A percentile compares a stretch with the other conserved stretches of the same genome.
These are phyloP conservation scores for Taphrina populina DNA, from an alignment of 1,139 yeast genomes.

Conservation along the genomic window DNA sequence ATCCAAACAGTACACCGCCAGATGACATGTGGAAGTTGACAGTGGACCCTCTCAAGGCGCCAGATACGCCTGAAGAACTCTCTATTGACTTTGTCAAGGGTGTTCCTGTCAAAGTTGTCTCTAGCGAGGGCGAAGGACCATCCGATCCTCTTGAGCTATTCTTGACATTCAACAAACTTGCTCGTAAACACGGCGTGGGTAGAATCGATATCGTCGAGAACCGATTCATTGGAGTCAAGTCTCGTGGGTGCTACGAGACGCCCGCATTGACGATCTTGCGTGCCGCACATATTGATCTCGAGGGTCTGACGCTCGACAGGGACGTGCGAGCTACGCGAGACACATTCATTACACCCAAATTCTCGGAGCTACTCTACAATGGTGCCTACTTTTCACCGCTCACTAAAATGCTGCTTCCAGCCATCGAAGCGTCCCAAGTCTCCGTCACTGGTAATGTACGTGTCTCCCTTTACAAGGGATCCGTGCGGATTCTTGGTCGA, in stretches of 20 bases:
- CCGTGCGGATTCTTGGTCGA: constrained; percentile 81
- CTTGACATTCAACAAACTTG: constrained; percentile 87
- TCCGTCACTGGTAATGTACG: constrained; percentile 96
- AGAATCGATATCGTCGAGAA: constrained; percentile 98
- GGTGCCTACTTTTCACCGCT: constrained; percentile 98
- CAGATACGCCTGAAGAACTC: constrained; percentile 86
- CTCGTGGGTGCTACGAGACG: constrained; percentile 99
- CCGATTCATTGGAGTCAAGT: constrained; percentile 97
- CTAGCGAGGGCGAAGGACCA: constrained; percentile 58
- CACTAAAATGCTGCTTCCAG: constrained; percentile 89
- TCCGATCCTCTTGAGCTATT: constrained; percentile 90
- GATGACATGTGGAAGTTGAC: constrained; percentile 99
- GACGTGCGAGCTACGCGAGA: constrained; percentile 98
- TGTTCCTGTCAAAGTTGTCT: constrained; percentile 75
- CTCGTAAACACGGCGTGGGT: constrained; percentile 99
- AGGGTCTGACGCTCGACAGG: constrained; percentile 94
- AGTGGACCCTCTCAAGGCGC: constrained; percentile 93
- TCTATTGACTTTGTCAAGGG: constrained; percentile 81
- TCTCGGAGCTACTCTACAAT: constrained; percentile 87
- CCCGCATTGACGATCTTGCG: constrained; percentile 96
- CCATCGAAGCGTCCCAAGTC: constrained; percentile 90
- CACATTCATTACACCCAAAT: constrained; percentile 87
- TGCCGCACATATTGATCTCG: constrained; percentile 90
- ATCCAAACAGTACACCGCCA: constrained; percentile 98
- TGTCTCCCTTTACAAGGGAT: constrained; percentile 90